Percentiles rank a stretch among this genome's conserved stretches.
Evolutionary conservation across 148 eudicot genomes (phyloP).

Genomic region (Rheum nobile): DNA sequence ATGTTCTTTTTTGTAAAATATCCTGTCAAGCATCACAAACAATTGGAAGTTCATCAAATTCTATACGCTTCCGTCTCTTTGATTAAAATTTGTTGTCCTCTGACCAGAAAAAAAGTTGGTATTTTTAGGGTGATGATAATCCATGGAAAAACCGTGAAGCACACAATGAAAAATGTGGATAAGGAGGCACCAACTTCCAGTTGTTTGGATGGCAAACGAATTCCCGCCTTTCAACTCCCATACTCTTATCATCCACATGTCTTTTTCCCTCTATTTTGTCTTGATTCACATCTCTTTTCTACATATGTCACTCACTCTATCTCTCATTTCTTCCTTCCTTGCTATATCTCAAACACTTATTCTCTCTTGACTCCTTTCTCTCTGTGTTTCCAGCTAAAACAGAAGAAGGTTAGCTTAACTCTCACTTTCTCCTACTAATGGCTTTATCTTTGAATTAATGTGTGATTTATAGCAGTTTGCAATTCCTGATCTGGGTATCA

Average conservation of each 20-base stretch:
- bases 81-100: too few species aligned
- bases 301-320: too few species aligned
- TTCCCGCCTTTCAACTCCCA: conserved; percentile 50
- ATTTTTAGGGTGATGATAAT: conserved; percentile 3
- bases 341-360: conserved; percentile 1
- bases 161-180: conserved; percentile 63
- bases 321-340: conserved; percentile 3
- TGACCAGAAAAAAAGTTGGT: neutral
- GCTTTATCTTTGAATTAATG: neutral
- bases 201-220: conserved; percentile 34
- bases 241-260: conserved; percentile 22
- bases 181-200: conserved; percentile 22
- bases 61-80: neutral
- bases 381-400: neutral
- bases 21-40: too few species aligned
- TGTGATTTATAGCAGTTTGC: too few species aligned
- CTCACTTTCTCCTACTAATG: conserved; percentile 2
- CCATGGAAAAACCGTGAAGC: conserved; percentile 28
- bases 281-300: too few species aligned
- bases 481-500: neutral
- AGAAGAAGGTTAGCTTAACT: conserved; percentile 6
- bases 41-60: neutral
- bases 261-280: too few species aligned
- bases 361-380: neutral
- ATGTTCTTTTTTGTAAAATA: too few species aligned